phyloP scores from a whole-genome alignment of 2,329 filamentous ascomycete species.

The Cercospora berteroae region DNA sequence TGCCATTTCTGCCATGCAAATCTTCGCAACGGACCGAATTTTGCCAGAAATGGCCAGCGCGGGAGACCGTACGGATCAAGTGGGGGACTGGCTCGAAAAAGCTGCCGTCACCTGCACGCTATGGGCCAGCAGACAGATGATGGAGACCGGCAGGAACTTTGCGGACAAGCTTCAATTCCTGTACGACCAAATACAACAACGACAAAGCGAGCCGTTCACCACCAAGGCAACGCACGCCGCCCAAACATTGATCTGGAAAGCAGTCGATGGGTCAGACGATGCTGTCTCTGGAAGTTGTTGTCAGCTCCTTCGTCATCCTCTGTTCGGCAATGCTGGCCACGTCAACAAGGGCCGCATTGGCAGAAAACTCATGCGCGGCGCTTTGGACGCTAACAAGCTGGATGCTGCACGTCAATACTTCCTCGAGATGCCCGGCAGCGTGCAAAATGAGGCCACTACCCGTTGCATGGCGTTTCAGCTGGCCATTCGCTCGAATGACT shows the following conservation, averaged over 20 bases:
- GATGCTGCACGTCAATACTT: slow-evolving; percentile 57
- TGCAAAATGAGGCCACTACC: slow-evolving; percentile 30
- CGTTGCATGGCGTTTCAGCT: slow-evolving; percentile 34
- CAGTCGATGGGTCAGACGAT: slow-evolving; percentile 8
- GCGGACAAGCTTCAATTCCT: slow-evolving; percentile 44
- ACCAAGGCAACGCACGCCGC: slow-evolving; percentile 63
- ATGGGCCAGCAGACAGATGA: slow-evolving; percentile 55
- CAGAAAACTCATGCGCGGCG: slow-evolving; percentile 73
- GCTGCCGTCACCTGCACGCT: slow-evolving; percentile 66
- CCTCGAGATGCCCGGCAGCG: slow-evolving; percentile 53
- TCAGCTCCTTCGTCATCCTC: slow-evolving; percentile 60
- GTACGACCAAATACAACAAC: slow-evolving; percentile 49
- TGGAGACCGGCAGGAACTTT: slow-evolving; percentile 28
- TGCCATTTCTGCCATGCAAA: slow-evolving; percentile 52
- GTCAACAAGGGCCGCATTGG: slow-evolving; percentile 61
- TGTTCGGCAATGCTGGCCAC: slow-evolving; percentile 66
- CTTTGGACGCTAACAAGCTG: slow-evolving; percentile 58
- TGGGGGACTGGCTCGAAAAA: slow-evolving; percentile 64
- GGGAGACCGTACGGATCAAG: slow-evolving; percentile 24
- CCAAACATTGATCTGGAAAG: slow-evolving; percentile 78
- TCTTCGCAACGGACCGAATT: slow-evolving; percentile 61
- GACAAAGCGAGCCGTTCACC: slow-evolving; percentile 51
- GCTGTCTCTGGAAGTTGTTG: slow-evolving; percentile 58
- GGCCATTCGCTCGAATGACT: slow-evolving; percentile 29
- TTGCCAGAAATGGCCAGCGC: slow-evolving; percentile 42